Conservation (phyloP, 139 green algal genomes). For the Gonium pectorale region DNA sequence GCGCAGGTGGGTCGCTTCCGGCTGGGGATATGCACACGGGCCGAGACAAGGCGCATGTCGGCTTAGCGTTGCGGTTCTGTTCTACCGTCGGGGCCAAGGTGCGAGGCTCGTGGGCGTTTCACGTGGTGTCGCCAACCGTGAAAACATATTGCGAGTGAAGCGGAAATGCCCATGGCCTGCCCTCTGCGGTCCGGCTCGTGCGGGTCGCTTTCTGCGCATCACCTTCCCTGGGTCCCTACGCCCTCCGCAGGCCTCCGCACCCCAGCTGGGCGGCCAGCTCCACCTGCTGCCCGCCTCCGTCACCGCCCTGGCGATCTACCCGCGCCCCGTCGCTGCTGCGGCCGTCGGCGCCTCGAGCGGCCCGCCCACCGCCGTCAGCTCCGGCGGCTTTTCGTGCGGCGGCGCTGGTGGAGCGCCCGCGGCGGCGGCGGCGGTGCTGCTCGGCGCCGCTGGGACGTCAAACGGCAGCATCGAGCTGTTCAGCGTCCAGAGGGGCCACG, state of each 20-base stretch:
- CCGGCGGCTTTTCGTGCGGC: background rate
- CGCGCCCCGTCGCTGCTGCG: conserved; percentile 44
- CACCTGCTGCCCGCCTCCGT: conserved; percentile 67
- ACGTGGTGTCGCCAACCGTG: too few relatives aligned
- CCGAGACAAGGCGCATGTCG: too few relatives aligned
- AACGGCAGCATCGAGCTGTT: conserved; percentile 70
- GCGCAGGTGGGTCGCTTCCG: too few relatives aligned
- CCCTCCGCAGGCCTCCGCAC: background rate
- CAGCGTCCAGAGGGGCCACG: conserved; percentile 59
- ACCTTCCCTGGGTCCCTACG: background rate
- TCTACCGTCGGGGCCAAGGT: too few relatives aligned
- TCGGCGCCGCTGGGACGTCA: conserved; percentile 67
- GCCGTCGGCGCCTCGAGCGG: background rate
- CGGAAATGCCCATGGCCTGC: too few relatives aligned
- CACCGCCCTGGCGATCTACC: conserved; percentile 63
- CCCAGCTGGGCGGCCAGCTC: conserved; percentile 61
- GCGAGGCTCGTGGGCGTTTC: too few relatives aligned
- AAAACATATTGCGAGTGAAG: too few relatives aligned
- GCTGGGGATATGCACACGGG: too few relatives aligned
- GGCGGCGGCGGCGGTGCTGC: conserved; percentile 14
- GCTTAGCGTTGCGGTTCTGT: too few relatives aligned
- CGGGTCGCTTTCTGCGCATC: too few relatives aligned
- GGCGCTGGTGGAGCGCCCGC: background rate
- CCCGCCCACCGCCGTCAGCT: background rate
- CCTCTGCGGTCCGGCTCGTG: too few relatives aligned